Evolutionary conservation across 805 yeast genomes (phyloP).

Genomic region (Isabelozyma heimii): DNA sequence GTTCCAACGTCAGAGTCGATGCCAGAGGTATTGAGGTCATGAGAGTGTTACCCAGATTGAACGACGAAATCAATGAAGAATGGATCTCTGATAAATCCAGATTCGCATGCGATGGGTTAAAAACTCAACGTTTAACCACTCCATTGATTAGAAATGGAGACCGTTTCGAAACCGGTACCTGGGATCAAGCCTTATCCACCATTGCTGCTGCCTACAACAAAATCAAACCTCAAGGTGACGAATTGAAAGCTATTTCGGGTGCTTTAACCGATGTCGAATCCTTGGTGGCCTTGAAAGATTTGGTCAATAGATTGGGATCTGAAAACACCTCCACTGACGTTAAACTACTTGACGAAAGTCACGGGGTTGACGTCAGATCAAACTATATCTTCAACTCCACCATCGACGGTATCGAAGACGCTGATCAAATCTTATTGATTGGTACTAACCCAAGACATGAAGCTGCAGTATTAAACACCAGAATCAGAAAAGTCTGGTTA

Average conservation of each 20-base stretch:
- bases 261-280: slow-evolving; percentile 81
- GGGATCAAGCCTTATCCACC: slow-evolving; percentile 81
- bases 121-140: slow-evolving; percentile 79
- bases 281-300: slow-evolving; percentile 77
- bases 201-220: slow-evolving; percentile 60
- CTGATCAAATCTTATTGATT: slow-evolving; percentile 74
- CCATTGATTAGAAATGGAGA: slow-evolving; percentile 74
- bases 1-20: slow-evolving; percentile 81
- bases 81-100: slow-evolving; percentile 90
- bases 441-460: slow-evolving; percentile 90
- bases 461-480: slow-evolving; percentile 82
- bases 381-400: slow-evolving; percentile 79
- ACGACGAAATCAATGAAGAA: slow-evolving; percentile 86
- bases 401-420: slow-evolving; percentile 75
- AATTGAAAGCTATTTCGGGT: slow-evolving; percentile 79
- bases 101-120: slow-evolving; percentile 81
- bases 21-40: slow-evolving; percentile 84
- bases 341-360: slow-evolving; percentile 52
- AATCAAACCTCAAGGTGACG: slow-evolving; percentile 60
- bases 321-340: slow-evolving; percentile 78
- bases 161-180: slow-evolving; percentile 68
- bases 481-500: slow-evolving; percentile 81
- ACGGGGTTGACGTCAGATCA: slow-evolving; percentile 73
- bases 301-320: slow-evolving; percentile 72
- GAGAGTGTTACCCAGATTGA: slow-evolving; percentile 82